A percentile compares a stretch with the other conserved stretches of the same genome.
Evolutionary conservation across 2,329 filamentous ascomycete genomes (phyloP).

Genomic region (Verticillium tricorpus): DNA sequence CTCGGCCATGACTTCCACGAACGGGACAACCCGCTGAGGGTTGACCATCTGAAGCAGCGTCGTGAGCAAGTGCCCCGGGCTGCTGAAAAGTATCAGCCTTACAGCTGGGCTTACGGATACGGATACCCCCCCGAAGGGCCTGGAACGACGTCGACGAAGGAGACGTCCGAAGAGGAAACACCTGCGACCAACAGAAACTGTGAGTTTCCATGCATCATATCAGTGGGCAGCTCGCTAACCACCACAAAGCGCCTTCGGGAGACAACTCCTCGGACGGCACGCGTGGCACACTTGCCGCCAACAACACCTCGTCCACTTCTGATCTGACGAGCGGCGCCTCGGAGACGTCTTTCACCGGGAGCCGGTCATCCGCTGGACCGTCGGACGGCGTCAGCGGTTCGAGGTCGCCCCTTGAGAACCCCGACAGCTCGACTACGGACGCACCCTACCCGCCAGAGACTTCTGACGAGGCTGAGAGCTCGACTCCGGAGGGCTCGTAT

Average conservation of each 20-base stretch:
- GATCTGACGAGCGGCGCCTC: not conserved
- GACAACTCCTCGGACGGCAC: not conserved
- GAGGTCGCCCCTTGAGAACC: not conserved
- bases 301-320: not conserved
- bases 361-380: not conserved
- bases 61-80: not conserved
- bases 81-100: not conserved
- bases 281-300: not conserved
- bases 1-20: not conserved
- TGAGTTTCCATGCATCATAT: not conserved
- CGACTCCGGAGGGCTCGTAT: not conserved
- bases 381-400: not conserved
- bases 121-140: slow-evolving; percentile 1
- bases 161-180: slow-evolving; percentile 1
- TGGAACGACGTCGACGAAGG: slow-evolving; percentile 6
- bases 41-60: not conserved
- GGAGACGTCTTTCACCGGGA: not conserved
- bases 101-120: slow-evolving; percentile 13
- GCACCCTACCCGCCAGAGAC: not conserved
- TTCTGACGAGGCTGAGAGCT: not conserved
- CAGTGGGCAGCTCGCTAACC: no score
- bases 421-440: not conserved
- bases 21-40: not conserved
- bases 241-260: not conserved
- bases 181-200: not conserved